Base-by-base conservation (phyloP, 768 basidiomycete species). In the Filobasidium wieringae region DNA sequence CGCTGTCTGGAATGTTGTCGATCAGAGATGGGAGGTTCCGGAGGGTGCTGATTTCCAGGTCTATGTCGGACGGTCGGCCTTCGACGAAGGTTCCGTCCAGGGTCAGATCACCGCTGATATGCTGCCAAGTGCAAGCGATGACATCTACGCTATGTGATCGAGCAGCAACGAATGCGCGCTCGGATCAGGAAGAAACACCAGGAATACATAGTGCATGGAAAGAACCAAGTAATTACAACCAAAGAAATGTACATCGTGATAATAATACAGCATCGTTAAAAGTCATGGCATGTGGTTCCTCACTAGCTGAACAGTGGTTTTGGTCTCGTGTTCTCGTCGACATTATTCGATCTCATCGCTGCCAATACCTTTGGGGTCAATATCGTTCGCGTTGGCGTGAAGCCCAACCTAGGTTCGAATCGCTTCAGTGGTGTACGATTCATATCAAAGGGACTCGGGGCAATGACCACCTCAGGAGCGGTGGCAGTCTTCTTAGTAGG, bases 1-100 rank as follows among this genome's bases (percentile, higher is more conserved):
- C 3, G 67, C 67, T 31, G 65, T 69, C 45, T 73, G 72, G 72
- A 68, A 73, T 43, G 68, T 70, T 6, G 62, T 65, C 19, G 52
- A 27, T 9, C 68, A 69, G 49, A 47, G 61, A 17, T 73, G 72
- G 72, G 52, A 55, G n/a, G 60, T 73, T 17, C 69, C 69, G 3
- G 55, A 63, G 1, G 72, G 72, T 0, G n/a, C n/a, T n/a, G 55
- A 64, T 22, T 70, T 68, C 33, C 59, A 52, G 0, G 58, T 71
- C n/a, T 57, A 59, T 17, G 68, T 73, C 0, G 67, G 65, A 3
- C 63, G 61, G 19, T 34, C 51, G 24, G 58, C 58, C 7, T 59
- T 59, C 26, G 58, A 59, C 34, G 32, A 49, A 14, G 33, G 55
- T 8, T 19, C 58, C 22, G 29, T 59, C 33, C 32, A 40, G 53